phyloP scores from a whole-genome alignment of 2,329 filamentous ascomycete species.

The Microcyclospora tardicrescens region DNA sequence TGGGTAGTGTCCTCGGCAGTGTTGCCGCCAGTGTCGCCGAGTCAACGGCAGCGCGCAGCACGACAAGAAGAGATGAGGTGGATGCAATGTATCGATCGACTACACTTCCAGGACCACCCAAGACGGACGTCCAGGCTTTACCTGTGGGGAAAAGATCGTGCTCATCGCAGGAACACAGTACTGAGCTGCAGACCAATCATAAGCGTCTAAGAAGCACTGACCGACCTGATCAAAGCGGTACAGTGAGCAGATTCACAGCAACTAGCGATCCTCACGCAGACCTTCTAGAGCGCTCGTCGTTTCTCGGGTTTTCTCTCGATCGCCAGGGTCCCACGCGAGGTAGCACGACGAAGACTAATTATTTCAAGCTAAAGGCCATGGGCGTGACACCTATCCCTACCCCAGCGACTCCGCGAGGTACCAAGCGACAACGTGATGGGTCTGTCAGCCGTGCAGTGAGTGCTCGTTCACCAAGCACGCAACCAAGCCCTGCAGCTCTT shows the following conservation, averaged over 20 bases:
- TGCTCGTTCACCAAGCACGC: background rate
- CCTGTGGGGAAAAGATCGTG: conserved; percentile 15
- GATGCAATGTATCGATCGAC: conserved; percentile 13
- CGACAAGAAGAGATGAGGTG: conserved; percentile 6
- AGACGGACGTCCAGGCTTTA: background rate
- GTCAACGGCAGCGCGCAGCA: background rate
- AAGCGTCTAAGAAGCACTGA: conserved; percentile 19
- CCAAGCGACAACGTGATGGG: conserved; percentile 12
- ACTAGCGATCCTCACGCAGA: conserved; percentile 7
- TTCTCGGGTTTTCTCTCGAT: conserved; percentile 15
- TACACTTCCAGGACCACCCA: background rate
- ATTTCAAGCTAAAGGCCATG: conserved; percentile 38
- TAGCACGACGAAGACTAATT: conserved; percentile 37
- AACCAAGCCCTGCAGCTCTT: background rate
- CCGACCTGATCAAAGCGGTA: conserved; percentile 13
- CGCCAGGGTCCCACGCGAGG: conserved; percentile 11
- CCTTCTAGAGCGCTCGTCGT: conserved; percentile 17
- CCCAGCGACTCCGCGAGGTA: conserved; percentile 7
- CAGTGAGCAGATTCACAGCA: conserved; percentile 10
- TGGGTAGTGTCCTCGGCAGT: conserved; percentile 2
- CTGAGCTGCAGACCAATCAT: conserved; percentile 9
- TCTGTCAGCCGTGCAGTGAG: conserved; percentile 4
- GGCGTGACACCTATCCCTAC: conserved; percentile 28
- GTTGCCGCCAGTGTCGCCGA: conserved; percentile 2
- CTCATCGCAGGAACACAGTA: conserved; percentile 8